Base-by-base conservation (phyloP, 73 alveolate species). In the Urostyla sp. region DNA sequence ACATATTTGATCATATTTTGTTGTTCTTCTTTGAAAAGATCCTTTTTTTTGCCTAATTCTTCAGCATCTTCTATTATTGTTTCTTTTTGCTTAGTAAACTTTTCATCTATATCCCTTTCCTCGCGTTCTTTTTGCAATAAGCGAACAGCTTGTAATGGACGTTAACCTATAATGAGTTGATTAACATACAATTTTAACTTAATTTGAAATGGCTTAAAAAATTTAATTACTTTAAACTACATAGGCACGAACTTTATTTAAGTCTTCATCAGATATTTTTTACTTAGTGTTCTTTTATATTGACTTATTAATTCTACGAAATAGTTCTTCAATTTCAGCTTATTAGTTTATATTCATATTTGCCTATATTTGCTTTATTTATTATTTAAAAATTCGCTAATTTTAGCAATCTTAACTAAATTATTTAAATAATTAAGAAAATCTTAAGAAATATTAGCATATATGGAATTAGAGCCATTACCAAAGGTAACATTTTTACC, bases 401-500 rank as follows among this genome's bases (percentile, higher is more conserved):
- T 43, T 27, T 45, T 15, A 49, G 73, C 36, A 24, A 27, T 23
- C 27, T 28, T 28, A 23, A 35, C 36, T 3, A 16, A 46, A 45
- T 56, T n/a, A 31, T 57, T 18, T 2, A 18, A 57, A 31, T 27
- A 23, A 59, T 75, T 58, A 58, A 45, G 58, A 75, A 34, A 20
- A 31, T 46, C 49, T n/a, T 56, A 57, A 55, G 11, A 18, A 27
- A 26, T 30, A 72, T 10, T 26, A 36, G 40, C n/a, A 69, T 27
- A 16, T 32, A 45, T 44, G 63, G 89, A 79, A 24, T 37, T 80
- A 13, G 90, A 80, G 69, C 79, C 90, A 51, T 50, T 80, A 30
- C 91, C 92, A 11, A 78, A 83, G 82, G 92, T 83, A 21, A 83
- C 92, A 0, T 83, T 72, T 54, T 60, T 83, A 44, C 92, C 92